Conservation (phyloP, 129 eudicot genomes). For the Tanacetum coccineum region DNA sequence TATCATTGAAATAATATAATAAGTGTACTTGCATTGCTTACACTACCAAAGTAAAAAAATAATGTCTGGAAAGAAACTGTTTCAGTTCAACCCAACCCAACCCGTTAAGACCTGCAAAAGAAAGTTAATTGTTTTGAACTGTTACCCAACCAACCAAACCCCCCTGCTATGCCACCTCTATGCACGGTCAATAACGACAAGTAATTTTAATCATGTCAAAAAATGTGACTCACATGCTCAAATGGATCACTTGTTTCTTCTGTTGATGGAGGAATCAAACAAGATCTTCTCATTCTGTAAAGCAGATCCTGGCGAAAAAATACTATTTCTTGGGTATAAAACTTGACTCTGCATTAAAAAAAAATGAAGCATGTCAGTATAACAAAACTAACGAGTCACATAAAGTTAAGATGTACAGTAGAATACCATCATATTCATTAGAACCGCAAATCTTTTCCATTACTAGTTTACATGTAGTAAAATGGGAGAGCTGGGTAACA, state of each 20-base stretch:
- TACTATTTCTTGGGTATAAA: constrained; percentile 79
- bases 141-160: too few species aligned
- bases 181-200: constrained; percentile 2
- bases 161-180: too few species aligned
- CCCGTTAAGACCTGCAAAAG: too few species aligned
- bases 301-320: constrained; percentile 86
- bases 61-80: too few species aligned
- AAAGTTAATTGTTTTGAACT: too few species aligned
- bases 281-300: constrained; percentile 78
- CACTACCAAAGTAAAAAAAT: too few species aligned
- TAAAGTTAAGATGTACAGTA: not conserved
- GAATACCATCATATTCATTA: not conserved
- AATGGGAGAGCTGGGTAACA: too few species aligned
- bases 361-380: constrained; percentile 16
- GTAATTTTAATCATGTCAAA: constrained; percentile 12
- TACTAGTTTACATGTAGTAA: not conserved
- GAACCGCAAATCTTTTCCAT: constrained; percentile 7
- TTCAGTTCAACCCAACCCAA: too few species aligned
- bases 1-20: too few species aligned
- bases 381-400: too few species aligned
- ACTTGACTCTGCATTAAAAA: constrained; percentile 64
- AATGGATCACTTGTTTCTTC: constrained; percentile 92
- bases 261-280: constrained; percentile 78
- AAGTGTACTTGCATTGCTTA: too few species aligned
- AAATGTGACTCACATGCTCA: constrained; percentile 65